Evolutionary conservation across 371 early-diverging fungal species (phyloP).

Genomic region (Mucor plumbeus): DNA sequence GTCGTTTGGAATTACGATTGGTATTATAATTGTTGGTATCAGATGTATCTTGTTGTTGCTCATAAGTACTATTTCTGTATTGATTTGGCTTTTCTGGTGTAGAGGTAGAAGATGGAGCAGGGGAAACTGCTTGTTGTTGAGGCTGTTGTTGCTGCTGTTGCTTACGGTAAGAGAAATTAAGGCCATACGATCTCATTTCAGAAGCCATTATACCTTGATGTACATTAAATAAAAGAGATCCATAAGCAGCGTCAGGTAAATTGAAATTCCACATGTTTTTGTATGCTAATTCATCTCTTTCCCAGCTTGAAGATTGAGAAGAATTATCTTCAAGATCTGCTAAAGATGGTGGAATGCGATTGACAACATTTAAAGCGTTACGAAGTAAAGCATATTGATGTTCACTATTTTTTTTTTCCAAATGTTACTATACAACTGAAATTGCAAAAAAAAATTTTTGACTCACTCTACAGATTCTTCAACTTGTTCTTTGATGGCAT

Average conservation of each 20-base stretch:
- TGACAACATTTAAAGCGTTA: conserved; percentile 62
- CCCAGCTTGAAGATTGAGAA: conserved; percentile 15
- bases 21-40: conserved; percentile 10
- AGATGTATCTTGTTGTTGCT: conserved; percentile 19
- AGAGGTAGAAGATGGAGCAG: conserved; percentile 23
- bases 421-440: background rate
- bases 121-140: conserved; percentile 19
- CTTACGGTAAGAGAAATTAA: conserved; percentile 64
- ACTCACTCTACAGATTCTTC: conserved; percentile 63
- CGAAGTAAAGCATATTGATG: conserved; percentile 57
- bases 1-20: conserved; percentile 29
- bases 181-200: conserved; percentile 64
- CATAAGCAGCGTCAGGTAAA: conserved; percentile 67
- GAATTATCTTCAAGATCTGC: conserved; percentile 23
- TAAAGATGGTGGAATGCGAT: conserved; percentile 54
- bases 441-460: background rate
- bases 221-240: conserved; percentile 60
- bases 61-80: conserved; percentile 24
- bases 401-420: conserved; percentile 36
- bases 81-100: conserved; percentile 34
- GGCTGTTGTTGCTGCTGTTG: conserved; percentile 30
- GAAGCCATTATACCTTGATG: conserved; percentile 57
- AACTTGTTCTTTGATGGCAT: conserved; percentile 63
- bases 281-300: conserved; percentile 61
- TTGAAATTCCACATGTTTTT: conserved; percentile 77